Evolutionary conservation across 192 early-diverging fungal genomes (phyloP).

Genomic region (Coemansia sp.): DNA sequence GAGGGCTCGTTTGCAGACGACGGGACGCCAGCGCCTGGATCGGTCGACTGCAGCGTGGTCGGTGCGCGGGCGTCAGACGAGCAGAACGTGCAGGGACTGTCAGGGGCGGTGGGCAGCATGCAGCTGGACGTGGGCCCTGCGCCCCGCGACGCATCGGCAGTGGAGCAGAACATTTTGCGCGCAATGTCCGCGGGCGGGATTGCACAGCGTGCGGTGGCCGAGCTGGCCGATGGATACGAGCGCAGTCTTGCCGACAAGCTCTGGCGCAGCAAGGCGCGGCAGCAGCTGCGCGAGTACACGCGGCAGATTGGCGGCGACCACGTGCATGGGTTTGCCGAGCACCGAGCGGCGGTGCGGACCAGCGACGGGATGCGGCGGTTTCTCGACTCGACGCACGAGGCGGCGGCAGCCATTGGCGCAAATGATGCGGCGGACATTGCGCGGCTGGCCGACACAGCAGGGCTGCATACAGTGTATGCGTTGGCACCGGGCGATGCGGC

Average conservation of each 20-base stretch:
- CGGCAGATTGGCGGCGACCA: constrained; percentile 25
- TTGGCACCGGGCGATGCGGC: constrained; percentile 21
- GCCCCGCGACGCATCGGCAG: constrained; percentile 5
- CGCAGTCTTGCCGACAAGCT: constrained; percentile 28
- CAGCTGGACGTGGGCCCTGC: background rate
- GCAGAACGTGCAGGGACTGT: background rate
- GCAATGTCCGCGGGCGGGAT: constrained; percentile 9
- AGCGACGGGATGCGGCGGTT: constrained; percentile 59
- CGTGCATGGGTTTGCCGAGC: constrained; percentile 55
- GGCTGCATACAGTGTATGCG: constrained; percentile 23
- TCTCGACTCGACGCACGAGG: constrained; percentile 26
- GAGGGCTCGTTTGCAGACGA: constrained; percentile 37
- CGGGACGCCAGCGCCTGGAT: constrained; percentile 20
- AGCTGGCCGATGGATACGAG: constrained; percentile 34
- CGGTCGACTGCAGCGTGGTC: constrained; percentile 9
- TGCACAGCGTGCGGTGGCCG: constrained; percentile 21
- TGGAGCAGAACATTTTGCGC: constrained; percentile 35
- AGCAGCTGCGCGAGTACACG: constrained; percentile 24
- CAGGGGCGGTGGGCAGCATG: background rate
- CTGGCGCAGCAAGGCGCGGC: constrained; percentile 39
- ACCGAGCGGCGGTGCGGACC: constrained; percentile 56
- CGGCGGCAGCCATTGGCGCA: constrained; percentile 4
- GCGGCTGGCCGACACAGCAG: constrained; percentile 27
- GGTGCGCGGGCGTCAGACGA: constrained; percentile 4
- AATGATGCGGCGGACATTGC: constrained; percentile 22